A percentile compares a stretch with the other conserved stretches of the same genome.
phyloP scores from a whole-genome alignment of 2,329 filamentous ascomycete species.

The Arthrocladium fulminans region DNA sequence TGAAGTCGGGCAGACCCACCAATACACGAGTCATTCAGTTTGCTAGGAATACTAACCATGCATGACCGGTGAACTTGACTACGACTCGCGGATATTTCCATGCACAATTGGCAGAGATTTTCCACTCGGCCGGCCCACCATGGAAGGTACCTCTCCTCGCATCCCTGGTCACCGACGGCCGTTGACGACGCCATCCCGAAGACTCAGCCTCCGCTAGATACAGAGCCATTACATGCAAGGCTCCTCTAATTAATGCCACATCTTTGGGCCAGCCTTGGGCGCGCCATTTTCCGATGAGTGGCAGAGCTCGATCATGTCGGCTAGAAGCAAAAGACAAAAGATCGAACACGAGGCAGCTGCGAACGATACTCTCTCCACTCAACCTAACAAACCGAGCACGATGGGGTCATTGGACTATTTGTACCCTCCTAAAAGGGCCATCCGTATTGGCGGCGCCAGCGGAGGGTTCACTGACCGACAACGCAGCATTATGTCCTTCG shows the following conservation, averaged over 20 bases:
- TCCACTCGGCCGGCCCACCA: no score
- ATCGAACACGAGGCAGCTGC: neutral
- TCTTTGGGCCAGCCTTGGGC: no score
- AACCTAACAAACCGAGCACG: neutral
- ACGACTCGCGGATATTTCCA: neutral
- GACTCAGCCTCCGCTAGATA: no score
- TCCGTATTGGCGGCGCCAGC: slow-evolving; percentile 26
- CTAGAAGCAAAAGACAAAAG: neutral
- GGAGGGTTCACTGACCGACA: slow-evolving; percentile 22
- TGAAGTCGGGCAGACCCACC: neutral
- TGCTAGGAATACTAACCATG: neutral
- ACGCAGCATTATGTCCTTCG: slow-evolving; percentile 12
- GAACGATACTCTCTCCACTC: neutral
- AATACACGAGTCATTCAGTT: neutral
- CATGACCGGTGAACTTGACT: no score
- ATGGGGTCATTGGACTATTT: neutral
- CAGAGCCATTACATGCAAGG: no score
- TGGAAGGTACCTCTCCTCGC: no score
- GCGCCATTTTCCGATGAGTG: no score
- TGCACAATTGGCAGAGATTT: neutral
- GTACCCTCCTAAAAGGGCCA: slow-evolving; percentile 10
- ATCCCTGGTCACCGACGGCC: no score
- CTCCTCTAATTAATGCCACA: no score
- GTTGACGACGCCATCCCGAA: no score
- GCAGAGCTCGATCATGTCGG: no score